These are phyloP conservation scores for Sporothrix phasma DNA, from an alignment of 2,329 filamentous ascomycete species.

Conservation along the genomic window DNA sequence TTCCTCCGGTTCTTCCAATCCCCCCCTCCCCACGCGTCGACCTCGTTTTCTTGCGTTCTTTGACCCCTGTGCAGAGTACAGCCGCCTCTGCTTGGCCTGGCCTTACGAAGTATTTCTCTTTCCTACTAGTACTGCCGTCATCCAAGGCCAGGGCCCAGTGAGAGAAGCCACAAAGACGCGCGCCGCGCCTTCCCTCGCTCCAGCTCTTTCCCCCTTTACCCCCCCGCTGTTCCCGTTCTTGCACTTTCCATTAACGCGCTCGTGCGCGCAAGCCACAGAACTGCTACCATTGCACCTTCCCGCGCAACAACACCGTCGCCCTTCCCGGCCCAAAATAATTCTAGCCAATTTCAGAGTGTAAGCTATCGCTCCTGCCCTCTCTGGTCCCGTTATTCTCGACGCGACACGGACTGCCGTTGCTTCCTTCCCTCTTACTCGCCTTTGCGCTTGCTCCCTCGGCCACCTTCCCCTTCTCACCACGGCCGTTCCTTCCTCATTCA, in stretches of 20 bases:
- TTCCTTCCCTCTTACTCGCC: slow-evolving; percentile 10
- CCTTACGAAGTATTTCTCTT: neutral
- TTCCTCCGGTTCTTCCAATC: neutral
- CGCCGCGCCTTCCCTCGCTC: neutral
- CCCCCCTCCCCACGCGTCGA: slow-evolving; percentile 9
- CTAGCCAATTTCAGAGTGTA: slow-evolving; percentile 12
- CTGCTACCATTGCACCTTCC: slow-evolving; percentile 6
- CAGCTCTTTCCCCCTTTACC: neutral
- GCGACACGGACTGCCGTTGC: slow-evolving; percentile 17
- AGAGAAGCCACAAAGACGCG: neutral
- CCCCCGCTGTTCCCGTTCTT: neutral
- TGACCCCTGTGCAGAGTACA: neutral
- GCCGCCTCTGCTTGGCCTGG: neutral
- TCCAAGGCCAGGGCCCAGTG: neutral
- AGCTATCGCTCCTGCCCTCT: slow-evolving; percentile 15
- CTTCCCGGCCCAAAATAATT: slow-evolving; percentile 2
- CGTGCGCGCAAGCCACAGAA: slow-evolving; percentile 5
- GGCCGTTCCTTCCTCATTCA: neutral
- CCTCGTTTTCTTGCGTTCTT: neutral
- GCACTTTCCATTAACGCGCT: slow-evolving; percentile 4
- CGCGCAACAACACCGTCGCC: neutral
- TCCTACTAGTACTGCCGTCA: neutral
- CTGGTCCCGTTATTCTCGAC: slow-evolving; percentile 18
- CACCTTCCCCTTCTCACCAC: slow-evolving; percentile 3
- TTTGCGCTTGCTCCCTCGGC: neutral